These are phyloP conservation scores for Nicotiana noctiflora DNA, from an alignment of 257 asterid species.

Conservation along the genomic window DNA sequence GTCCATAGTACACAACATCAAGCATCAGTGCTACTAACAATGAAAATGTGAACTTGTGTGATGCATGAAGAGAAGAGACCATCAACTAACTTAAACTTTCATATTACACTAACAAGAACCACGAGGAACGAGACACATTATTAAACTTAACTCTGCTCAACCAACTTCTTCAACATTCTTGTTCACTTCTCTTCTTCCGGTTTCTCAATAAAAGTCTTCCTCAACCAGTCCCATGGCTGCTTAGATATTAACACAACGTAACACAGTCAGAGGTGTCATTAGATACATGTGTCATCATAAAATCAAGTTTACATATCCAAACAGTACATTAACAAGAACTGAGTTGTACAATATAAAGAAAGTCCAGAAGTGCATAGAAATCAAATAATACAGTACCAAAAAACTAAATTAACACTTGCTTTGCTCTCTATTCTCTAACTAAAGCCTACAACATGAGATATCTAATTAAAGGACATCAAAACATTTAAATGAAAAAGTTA, in stretches of 20 bases:
- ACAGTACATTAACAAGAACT: not conserved
- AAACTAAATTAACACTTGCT: not conserved
- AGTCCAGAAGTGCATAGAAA: not conserved
- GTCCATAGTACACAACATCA: no score
- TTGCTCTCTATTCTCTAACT: not conserved
- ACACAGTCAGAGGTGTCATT: not conserved
- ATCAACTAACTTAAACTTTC: not conserved
- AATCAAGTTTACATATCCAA: not conserved
- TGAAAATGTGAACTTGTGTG: no score
- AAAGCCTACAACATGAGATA: not conserved
- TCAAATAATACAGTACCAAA: not conserved
- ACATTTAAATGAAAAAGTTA: not conserved
- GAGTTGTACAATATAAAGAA: not conserved
- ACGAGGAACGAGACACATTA: constrained; percentile 7
- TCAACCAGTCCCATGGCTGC: constrained; percentile 88
- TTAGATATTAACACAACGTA: not conserved
- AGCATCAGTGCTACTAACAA: no score
- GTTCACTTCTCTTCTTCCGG: constrained; percentile 44
- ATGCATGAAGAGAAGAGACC: not conserved
- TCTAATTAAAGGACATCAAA: not conserved
- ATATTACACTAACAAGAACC: not conserved
- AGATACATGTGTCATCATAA: not conserved
- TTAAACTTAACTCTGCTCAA: constrained; percentile 18
- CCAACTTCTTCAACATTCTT: constrained; percentile 13
- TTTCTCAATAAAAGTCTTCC: constrained; percentile 78